Base-by-base conservation (phyloP, 371 early-diverging fungal species). In the Apophysomyces elegans region DNA sequence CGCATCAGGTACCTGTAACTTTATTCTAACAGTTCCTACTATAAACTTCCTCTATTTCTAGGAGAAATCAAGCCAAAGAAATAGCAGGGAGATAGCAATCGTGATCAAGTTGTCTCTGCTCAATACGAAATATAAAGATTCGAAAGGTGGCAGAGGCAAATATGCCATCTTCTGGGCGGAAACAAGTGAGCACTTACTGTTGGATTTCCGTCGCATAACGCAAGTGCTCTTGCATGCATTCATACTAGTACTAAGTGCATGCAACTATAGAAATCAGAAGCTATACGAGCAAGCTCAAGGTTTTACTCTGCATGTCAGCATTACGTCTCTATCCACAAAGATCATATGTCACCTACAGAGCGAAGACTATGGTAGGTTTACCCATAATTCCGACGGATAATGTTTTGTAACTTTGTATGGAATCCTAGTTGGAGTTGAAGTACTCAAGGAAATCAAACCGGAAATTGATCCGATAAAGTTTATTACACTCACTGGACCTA, bases 151-250 rank as follows among this genome's bases (percentile, higher is more conserved):
- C 14, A 78, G 70, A 47, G 66, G 69, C 7, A 63, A 46, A 44
- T 74, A 74, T 43, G 77, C 70, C 14, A 64, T 66, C 8, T 73
- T 84, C 50, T 75, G 78, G 76, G 63, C 72, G 0, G 76, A 70
- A 13, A 74, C 74, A 16, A 61, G 43, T 0, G 69, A 71, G 8
- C 65, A 58, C n/a, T 43, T 35, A 5, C 59, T 84, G 8, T 13
- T 79, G 3, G 80, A 80, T 61, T 80, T 78, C 21, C 71, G 80
- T 7, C 74, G 80, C 11, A 67, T 76, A 11, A 50, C 70, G 84
- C 78, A 74, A 72, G 76, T 60, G 18, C 1, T 50, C 8, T 18
- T 50, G n/a, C 16, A 16, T n/a, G 21, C 41, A 21, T 50, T 9
- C 21, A 50, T 21, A 7, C 9, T 50, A 11, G 35, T 41, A 18